Conservation (phyloP, 2,329 filamentous ascomycete genomes). For the Scopulariopsis brevicaulis region DNA sequence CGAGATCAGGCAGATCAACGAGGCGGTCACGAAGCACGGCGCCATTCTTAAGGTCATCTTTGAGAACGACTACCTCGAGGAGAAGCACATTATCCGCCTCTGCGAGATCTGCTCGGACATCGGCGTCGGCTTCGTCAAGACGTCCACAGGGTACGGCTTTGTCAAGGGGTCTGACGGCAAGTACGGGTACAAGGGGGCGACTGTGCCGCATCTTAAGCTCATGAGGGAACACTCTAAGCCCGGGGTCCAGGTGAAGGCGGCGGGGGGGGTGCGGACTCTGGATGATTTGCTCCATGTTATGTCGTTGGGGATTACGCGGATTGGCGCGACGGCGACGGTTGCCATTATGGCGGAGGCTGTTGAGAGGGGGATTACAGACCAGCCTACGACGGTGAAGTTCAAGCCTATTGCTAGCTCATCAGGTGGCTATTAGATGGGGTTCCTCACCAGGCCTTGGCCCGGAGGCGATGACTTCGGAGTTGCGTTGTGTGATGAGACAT, state of each 20-base stretch:
- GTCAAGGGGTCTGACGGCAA: constrained; percentile 38
- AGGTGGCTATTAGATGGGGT: background rate
- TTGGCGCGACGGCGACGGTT: constrained; percentile 43
- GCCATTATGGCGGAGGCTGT: constrained; percentile 43
- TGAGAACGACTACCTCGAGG: constrained; percentile 44
- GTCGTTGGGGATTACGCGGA: constrained; percentile 39
- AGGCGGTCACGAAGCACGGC: constrained; percentile 27
- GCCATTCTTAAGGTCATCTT: constrained; percentile 50
- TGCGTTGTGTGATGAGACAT: background rate
- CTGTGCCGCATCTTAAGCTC: constrained; percentile 34
- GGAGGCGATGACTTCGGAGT: background rate
- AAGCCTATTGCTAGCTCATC: background rate
- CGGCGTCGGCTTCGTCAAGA: constrained; percentile 46
- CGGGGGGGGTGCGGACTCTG: constrained; percentile 43
- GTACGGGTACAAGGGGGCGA: constrained; percentile 43
- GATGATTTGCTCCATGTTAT: constrained; percentile 44
- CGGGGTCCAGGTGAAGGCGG: constrained; percentile 43
- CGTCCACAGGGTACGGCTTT: constrained; percentile 49
- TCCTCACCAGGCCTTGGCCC: background rate
- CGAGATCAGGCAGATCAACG: constrained; percentile 40
- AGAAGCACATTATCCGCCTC: constrained; percentile 36
- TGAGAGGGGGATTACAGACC: constrained; percentile 29
- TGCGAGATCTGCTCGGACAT: constrained; percentile 42
- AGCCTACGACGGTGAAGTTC: background rate
- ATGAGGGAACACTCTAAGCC: constrained; percentile 35